Evolutionary conservation across 495 filamentous ascomycete genomes (phyloP), one percentile per base, ranked within the genome.

Genomic region (Extremus antarcticus): DNA sequence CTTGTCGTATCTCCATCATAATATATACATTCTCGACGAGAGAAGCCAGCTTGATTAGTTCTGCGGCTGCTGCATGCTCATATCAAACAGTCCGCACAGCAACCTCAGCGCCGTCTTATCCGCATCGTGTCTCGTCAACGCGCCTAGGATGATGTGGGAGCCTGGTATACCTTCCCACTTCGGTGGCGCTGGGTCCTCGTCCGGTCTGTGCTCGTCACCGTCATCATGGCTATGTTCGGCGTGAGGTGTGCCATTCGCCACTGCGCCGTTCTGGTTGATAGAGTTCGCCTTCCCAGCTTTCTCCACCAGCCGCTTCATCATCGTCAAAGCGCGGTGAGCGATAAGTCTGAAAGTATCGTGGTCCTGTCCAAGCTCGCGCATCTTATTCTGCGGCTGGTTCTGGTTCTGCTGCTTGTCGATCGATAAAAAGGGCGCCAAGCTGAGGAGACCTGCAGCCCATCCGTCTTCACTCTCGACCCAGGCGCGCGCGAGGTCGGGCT

Each of bases 381-480:
- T 39, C 53, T 45, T 59, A 21, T 68, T 69, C 2, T 47, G 52
- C 19, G 59, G 65, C 45, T 60, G 62, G 45, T 63, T 71, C 0
- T 13, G 20, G 29, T n/a, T 52, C 48, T 65, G 63, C 49, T 63
- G 53, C 1, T 48, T 48, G 40, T 53, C 61, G 48, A 52, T 55
- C 60, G 84, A 87, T 10, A 95, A 71, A 3, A 81, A 67, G 43
- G 83, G 82, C 11, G 87, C 78, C 3, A 96, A 73, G 19, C 79
- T 72, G 47, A 91, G 77, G 3, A 96, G 76, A 65, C 83, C 87
- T 50, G 84, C 76, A 2, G 88, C 86, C 66, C 95, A 94, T 0
- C 88, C 88, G 65, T 94, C 88, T 38, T 85, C 82, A 16, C 86
- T 89, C 17, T 83, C 78, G 17, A 97, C 78, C 92, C 92, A 98